Percentiles rank a stretch among this genome's conserved stretches.
These are phyloP conservation scores for Ustilago lituana DNA, from an alignment of 1,284 basidiomycete genomes.

Conservation along the genomic window DNA sequence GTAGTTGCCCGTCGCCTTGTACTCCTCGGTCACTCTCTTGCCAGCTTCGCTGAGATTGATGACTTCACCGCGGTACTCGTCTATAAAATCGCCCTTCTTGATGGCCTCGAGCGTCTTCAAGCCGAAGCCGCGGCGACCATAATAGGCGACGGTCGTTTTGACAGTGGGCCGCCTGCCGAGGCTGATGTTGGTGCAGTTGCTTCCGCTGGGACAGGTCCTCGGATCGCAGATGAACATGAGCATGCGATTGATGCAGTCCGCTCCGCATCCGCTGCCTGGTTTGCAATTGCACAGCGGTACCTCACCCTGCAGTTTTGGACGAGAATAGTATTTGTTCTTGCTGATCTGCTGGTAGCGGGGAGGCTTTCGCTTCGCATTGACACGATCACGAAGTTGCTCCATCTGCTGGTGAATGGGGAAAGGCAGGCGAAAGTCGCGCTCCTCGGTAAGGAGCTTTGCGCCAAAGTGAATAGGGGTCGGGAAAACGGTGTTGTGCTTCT, in stretches of 20 bases:
- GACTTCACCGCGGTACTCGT: constrained; percentile 64
- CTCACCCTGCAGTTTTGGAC: constrained; percentile 55
- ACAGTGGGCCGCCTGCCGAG: constrained; percentile 52
- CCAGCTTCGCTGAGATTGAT: constrained; percentile 53
- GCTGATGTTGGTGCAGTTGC: constrained; percentile 58
- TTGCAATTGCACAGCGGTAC: constrained; percentile 54
- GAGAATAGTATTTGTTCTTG: constrained; percentile 52
- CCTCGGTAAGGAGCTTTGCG: constrained; percentile 38
- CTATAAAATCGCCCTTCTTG: constrained; percentile 52
- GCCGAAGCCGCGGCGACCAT: constrained; percentile 60
- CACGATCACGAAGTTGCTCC: constrained; percentile 41
- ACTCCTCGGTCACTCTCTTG: constrained; percentile 53
- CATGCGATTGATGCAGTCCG: constrained; percentile 60
- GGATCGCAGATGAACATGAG: constrained; percentile 59
- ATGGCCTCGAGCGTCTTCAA: constrained; percentile 52
- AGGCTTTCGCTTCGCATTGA: constrained; percentile 53
- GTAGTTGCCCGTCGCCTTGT: constrained; percentile 57
- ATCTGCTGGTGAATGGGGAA: constrained; percentile 34
- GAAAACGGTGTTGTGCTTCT: constrained; percentile 13
- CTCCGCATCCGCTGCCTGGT: constrained; percentile 48
- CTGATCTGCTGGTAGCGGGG: constrained; percentile 53
- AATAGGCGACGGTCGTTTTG: constrained; percentile 49
- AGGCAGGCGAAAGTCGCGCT: constrained; percentile 51
- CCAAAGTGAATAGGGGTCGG: constrained; percentile 50
- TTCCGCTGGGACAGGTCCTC: constrained; percentile 56